These are phyloP conservation scores for Vitis hybrid DNA, from an alignment of 177 flowering plant species.

Conservation along the genomic window DNA sequence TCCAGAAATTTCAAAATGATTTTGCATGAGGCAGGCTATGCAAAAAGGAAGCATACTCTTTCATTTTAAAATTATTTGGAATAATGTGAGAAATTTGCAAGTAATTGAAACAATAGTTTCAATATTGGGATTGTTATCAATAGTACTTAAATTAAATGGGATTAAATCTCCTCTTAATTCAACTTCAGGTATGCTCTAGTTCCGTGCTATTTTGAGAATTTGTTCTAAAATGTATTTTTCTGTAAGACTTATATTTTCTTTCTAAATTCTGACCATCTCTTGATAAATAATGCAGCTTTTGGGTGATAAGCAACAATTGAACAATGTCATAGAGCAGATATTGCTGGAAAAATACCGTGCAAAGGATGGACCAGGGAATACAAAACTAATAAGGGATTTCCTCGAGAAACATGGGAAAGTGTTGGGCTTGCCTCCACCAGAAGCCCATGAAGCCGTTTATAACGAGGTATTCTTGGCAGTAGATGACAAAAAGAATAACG, in stretches of 20 bases:
- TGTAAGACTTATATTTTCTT: no score
- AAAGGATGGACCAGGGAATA: conserved; percentile 16
- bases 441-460: conserved; percentile 53
- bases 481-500: conserved; percentile 17
- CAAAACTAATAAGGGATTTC: conserved; percentile 30
- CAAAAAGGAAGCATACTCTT: not conserved
- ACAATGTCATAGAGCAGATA: conserved; percentile 34
- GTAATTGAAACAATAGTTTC: no score
- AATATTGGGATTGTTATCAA: no score
- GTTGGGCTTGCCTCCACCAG: conserved; percentile 54
- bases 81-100: not conserved
- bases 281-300: conserved; percentile 46
- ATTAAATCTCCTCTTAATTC: no score
- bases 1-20: not conserved
- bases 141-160: no score
- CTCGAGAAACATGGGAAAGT: conserved; percentile 47
- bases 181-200: not conserved
- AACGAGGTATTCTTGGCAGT: conserved; percentile 52
- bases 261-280: conserved; percentile 8
- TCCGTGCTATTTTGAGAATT: not conserved
- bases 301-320: conserved; percentile 45
- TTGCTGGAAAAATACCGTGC: conserved; percentile 15
- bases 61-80: not conserved
- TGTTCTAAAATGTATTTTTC: no score
- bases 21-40: not conserved